Evolutionary conservation across 2,329 filamentous ascomycete genomes (phyloP).

Genomic region (Phialophora verrucosa): DNA sequence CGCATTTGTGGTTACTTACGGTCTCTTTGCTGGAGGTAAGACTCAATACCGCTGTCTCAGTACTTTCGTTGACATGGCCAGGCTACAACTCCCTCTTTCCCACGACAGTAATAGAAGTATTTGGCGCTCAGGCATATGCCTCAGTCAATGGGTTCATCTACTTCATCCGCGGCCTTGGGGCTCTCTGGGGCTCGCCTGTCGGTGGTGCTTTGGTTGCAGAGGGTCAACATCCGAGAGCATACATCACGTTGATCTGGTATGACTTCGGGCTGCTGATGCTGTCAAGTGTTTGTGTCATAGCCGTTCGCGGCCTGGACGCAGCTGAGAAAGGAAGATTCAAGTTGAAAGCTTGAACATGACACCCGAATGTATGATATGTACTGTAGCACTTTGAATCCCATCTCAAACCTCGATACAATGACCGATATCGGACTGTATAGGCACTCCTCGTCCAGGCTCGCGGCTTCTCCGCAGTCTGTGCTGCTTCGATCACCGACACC

Average conservation of each 20-base stretch:
- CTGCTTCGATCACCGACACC: neutral
- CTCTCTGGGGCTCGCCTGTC: conserved; percentile 48
- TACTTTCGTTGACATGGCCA: neutral
- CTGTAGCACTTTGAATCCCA: neutral
- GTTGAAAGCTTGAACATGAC: conserved; percentile 29
- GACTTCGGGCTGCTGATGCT: conserved; percentile 39
- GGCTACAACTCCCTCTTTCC: conserved; percentile 52
- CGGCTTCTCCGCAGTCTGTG: neutral
- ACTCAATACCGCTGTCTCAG: neutral
- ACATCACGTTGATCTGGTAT: conserved; percentile 41
- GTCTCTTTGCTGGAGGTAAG: conserved; percentile 45
- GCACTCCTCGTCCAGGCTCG: neutral
- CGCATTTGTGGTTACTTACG: conserved; percentile 44
- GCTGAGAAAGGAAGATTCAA: conserved; percentile 38
- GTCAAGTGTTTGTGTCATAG: conserved; percentile 38
- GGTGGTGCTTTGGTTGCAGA: conserved; percentile 41
- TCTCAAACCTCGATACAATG: neutral
- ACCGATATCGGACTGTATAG: conserved; percentile 1
- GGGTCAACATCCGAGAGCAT: conserved; percentile 29
- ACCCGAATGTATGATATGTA: neutral
- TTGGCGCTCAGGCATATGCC: conserved; percentile 47
- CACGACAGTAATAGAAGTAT: conserved; percentile 48
- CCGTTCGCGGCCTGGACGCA: conserved; percentile 38
- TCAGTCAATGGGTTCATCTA: conserved; percentile 49
- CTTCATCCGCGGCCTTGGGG: conserved; percentile 47